Evolutionary conservation across 805 yeast species (phyloP).

Genomic region (Nakazawaea ishiwadae): DNA sequence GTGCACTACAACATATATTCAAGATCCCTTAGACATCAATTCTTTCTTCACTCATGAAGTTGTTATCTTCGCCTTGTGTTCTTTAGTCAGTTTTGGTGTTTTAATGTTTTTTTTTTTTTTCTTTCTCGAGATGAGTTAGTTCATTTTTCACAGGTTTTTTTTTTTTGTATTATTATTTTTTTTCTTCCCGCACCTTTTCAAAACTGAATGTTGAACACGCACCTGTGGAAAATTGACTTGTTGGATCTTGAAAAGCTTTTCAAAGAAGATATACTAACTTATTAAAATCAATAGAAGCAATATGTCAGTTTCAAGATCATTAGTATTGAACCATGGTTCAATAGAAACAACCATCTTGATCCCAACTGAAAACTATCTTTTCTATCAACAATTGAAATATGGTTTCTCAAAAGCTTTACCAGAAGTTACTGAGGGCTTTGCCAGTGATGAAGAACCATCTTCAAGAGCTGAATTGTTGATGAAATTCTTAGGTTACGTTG

Average conservation of each 20-base stretch:
- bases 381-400: constrained; percentile 82
- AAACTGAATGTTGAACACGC: constrained; percentile 2
- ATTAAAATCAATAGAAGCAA: too few species aligned
- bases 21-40: too few species aligned
- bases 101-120: too few species aligned
- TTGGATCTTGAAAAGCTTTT: neutral
- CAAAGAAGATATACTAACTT: too few species aligned
- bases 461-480: constrained; percentile 82
- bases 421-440: constrained; percentile 75
- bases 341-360: constrained; percentile 86
- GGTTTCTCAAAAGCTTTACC: constrained; percentile 79
- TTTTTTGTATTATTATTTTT: neutral
- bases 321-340: constrained; percentile 77
- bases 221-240: constrained; percentile 1
- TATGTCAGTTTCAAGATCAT: constrained; percentile 50
- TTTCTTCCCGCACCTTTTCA: neutral
- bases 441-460: constrained; percentile 83
- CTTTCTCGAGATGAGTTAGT: neutral
- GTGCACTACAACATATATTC: too few species aligned
- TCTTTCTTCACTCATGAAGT: too few species aligned
- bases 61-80: neutral
- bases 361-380: constrained; percentile 74
- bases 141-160: neutral
- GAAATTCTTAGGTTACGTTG: constrained; percentile 73
- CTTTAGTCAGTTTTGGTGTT: neutral